These are phyloP conservation scores for Colletotrichum sp. DNA, from an alignment of 2,329 filamentous ascomycete species.

Conservation along the genomic window DNA sequence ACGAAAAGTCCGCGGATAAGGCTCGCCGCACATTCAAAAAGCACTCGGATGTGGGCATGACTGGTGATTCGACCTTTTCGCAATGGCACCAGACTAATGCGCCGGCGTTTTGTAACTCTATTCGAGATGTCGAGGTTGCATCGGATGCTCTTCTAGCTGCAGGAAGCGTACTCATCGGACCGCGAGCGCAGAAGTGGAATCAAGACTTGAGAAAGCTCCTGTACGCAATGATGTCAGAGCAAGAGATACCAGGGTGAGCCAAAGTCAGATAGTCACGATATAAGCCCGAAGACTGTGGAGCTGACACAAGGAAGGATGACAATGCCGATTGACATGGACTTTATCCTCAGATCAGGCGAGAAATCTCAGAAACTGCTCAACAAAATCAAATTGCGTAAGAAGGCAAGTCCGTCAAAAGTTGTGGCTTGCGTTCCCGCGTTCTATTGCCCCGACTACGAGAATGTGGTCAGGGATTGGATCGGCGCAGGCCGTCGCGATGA, in stretches of 20 bases:
- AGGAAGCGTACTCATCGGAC: neutral
- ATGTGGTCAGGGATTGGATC: neutral
- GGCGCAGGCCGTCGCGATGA: neutral
- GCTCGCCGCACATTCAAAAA: neutral
- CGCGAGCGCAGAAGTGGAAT: neutral
- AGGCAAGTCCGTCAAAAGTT: neutral
- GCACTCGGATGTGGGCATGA: neutral
- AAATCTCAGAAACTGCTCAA: neutral
- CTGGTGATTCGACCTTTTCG: neutral
- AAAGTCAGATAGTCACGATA: fast-evolving
- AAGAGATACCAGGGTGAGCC: neutral
- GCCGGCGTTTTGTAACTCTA: neutral
- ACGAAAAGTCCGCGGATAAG: neutral
- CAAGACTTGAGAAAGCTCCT: neutral
- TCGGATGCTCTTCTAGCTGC: neutral
- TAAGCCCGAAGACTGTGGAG: neutral
- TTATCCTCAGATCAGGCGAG: neutral
- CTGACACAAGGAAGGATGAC: neutral
- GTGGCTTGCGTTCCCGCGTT: neutral
- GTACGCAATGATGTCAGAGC: neutral
- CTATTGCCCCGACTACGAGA: neutral
- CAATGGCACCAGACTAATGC: neutral
- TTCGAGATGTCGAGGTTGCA: neutral
- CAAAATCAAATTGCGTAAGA: neutral
- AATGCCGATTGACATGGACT: neutral